phyloP scores from a whole-genome alignment of 2,329 filamentous ascomycete species.

The Colletotrichum phormii region DNA sequence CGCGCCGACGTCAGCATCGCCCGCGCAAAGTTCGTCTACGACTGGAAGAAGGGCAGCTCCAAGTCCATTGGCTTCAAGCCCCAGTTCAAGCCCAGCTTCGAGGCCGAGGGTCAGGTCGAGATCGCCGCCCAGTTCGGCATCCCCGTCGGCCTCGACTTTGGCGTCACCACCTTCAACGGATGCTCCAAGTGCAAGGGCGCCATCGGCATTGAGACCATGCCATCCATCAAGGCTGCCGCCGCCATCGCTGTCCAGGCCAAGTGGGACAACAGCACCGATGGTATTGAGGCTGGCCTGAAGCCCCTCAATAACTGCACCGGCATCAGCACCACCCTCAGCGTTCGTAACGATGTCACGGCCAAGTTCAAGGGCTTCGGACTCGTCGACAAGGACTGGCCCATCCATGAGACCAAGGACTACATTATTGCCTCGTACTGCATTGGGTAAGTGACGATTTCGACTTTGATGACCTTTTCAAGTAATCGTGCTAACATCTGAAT shows the following conservation, averaged over 20 bases:
- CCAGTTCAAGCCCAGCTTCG: not conserved
- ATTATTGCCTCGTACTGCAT: not conserved
- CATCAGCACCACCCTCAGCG: not conserved
- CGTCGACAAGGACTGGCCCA: not conserved
- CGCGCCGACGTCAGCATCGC: not conserved
- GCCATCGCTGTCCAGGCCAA: not conserved
- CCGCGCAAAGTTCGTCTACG: not conserved
- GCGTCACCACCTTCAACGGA: not conserved
- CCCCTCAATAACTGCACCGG: not conserved
- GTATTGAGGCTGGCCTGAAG: not conserved
- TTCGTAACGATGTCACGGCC: not conserved
- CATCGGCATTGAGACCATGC: conserved; percentile 2
- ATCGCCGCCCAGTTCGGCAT: not conserved
- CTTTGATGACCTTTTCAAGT: not conserved
- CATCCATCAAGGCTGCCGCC: not conserved
- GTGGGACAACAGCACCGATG: not conserved
- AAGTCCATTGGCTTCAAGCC: not conserved
- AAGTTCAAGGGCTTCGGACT: conserved; percentile 2
- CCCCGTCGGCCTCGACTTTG: not conserved
- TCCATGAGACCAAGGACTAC: not conserved
- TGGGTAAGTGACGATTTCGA: not conserved
- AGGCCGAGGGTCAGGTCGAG: not conserved
- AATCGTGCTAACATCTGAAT: not conserved
- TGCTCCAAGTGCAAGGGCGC: not conserved
- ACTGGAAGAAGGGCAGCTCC: not conserved